phyloP scores from a whole-genome alignment of 495 filamentous ascomycete genomes.

The Penicillium cinerascens region DNA sequence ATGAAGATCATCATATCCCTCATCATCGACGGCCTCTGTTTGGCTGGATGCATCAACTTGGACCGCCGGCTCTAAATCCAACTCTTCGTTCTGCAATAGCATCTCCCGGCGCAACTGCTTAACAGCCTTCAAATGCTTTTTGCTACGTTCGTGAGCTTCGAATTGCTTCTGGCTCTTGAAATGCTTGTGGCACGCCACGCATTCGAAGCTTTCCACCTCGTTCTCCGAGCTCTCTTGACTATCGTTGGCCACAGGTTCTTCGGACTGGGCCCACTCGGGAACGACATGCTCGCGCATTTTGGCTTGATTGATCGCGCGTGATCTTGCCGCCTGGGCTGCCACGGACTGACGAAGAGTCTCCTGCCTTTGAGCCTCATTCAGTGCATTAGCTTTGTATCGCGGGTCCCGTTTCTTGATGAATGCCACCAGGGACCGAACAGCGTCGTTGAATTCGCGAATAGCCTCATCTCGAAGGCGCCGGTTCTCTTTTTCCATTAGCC shows the following conservation, averaged over 20 bases:
- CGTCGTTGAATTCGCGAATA: constrained; percentile 86
- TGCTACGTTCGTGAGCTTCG: constrained; percentile 92
- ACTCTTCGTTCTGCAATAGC: constrained; percentile 64
- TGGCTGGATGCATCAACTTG: background rate
- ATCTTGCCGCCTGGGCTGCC: constrained; percentile 78
- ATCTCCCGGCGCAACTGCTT: constrained; percentile 78
- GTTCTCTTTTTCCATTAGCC: constrained; percentile 95
- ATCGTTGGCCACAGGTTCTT: constrained; percentile 49
- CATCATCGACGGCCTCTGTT: background rate
- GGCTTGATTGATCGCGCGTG: constrained; percentile 74
- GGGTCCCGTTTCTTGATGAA: constrained; percentile 95
- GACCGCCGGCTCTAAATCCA: constrained; percentile 20
- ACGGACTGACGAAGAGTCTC: constrained; percentile 73
- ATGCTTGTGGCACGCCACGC: constrained; percentile 83
- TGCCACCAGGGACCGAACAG: constrained; percentile 78
- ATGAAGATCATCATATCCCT: background rate
- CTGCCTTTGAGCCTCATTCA: constrained; percentile 78
- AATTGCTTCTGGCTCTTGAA: constrained; percentile 95
- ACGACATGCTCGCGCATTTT: constrained; percentile 62
- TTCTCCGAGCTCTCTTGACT: constrained; percentile 53
- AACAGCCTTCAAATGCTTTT: constrained; percentile 86
- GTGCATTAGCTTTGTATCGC: constrained; percentile 63
- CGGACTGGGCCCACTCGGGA: constrained; percentile 73
- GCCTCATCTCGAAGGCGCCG: constrained; percentile 77
- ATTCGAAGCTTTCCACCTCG: constrained; percentile 68